Conservation (phyloP, 1,284 basidiomycete genomes). For the Agaricales sp. region DNA sequence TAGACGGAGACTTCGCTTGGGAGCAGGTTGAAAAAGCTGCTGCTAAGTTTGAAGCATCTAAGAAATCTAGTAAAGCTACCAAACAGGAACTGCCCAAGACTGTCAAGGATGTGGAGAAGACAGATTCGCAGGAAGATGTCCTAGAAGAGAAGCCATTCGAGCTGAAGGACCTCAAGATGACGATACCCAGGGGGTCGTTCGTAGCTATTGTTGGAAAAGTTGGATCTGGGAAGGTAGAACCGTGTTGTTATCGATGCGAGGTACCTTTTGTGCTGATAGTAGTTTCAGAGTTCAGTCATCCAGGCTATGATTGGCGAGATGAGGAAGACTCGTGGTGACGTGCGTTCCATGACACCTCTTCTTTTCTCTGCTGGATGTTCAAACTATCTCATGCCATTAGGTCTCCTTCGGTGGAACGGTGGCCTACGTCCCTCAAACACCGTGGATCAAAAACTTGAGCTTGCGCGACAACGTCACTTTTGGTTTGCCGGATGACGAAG, state of each 20-base stretch:
- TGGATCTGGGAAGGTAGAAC: constrained; percentile 58
- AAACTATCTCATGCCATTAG: constrained; percentile 23
- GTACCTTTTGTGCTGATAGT: neutral
- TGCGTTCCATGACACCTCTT: constrained; percentile 10
- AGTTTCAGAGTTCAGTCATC: constrained; percentile 27
- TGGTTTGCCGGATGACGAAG: constrained; percentile 32
- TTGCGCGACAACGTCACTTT: constrained; percentile 45
- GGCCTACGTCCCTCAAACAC: constrained; percentile 48
- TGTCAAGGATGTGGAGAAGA: constrained; percentile 8
- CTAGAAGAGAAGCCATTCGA: constrained; percentile 38
- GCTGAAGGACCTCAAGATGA: constrained; percentile 44
- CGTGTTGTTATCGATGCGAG: neutral
- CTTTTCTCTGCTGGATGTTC: neutral
- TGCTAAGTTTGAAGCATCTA: constrained; percentile 11
- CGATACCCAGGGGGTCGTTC: constrained; percentile 50
- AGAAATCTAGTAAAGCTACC: constrained; percentile 12
- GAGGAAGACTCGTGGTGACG: constrained; percentile 33
- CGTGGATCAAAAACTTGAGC: constrained; percentile 56
- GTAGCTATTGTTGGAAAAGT: constrained; percentile 70
- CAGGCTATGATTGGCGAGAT: constrained; percentile 55
- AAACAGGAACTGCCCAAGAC: constrained; percentile 17
- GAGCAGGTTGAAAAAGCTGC: constrained; percentile 35
- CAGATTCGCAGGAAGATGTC: constrained; percentile 11
- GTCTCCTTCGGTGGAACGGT: constrained; percentile 42
- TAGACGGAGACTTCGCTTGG: constrained; percentile 64